Evolutionary conservation across 2,329 filamentous ascomycete genomes (phyloP), one percentile per base, ranked within the genome.

Genomic region (Penicillium thymicola): DNA sequence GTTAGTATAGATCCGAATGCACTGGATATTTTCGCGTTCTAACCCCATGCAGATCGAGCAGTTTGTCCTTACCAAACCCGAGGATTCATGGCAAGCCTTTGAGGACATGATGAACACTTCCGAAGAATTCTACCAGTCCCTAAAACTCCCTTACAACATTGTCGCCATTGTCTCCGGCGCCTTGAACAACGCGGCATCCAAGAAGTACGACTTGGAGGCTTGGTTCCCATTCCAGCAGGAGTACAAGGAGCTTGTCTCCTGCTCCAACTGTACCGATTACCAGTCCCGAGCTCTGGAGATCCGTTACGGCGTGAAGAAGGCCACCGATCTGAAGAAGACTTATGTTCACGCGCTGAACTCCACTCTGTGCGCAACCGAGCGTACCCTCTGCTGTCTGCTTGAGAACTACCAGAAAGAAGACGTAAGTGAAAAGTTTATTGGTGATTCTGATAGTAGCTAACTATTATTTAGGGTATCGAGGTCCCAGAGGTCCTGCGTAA

Each of bases 211-310:
- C 70, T 82, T 99, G 23, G 94, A 99, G 75, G 93, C 94, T 3
- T 96, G 92, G 90, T 96, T 96, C 75, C 92, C 91, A 16, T 95
- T 89, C 81, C 92, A 97, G 75, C 89, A 89, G 67, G 94, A 97
- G 77, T 99, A 97, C 83, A 97, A 97, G 79, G 94, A 97, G 79
- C 85, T 99, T 28, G 94, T 97, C 49, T 96, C 90, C 21, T 96
- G 92, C 83, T 96, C 91, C 59, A 99, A 99, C 79, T 99, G 94
- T 81, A 96, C 91, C 43, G 93, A 97, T 74, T 97, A 97, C 80
- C 94, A 99, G 80, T 92, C 91, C 25, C 85, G 94, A 55, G 92
- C 92, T 65, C 83, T 99, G 13, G 93, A 97, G 75, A 96, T 99
- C 67, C 85, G 94, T 57, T 96, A 88, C 68, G 93, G 94, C 46